Percentiles rank a stretch among this genome's conserved stretches.
Conservation (phyloP, 345 rosid species). For the Citrus hindsii region DNA sequence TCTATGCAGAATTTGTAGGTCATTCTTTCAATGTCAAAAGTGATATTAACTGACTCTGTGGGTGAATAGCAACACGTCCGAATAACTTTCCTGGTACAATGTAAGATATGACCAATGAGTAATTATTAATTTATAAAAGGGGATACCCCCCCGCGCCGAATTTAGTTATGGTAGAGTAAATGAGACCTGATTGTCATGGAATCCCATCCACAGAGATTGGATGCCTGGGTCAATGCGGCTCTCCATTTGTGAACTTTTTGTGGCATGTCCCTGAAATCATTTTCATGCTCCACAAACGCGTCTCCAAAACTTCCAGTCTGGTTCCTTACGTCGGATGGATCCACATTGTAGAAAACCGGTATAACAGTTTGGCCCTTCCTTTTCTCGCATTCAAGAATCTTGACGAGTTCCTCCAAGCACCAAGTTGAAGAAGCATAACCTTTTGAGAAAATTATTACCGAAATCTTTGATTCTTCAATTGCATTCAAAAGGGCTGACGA, state of each 20-base stretch:
- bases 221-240: background rate
- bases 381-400: background rate
- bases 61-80: too few species aligned
- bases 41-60: too few species aligned
- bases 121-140: too few species aligned
- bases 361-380: background rate
- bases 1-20: too few species aligned
- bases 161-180: background rate
- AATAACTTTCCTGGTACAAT: background rate
- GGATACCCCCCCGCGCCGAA: too few species aligned
- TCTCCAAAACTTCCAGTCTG: background rate
- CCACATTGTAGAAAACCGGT: slow-evolving; percentile 6
- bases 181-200: background rate
- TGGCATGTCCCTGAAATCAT: background rate
- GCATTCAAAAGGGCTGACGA: background rate
- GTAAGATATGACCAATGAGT: background rate
- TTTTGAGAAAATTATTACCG: background rate
- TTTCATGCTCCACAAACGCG: background rate
- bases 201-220: background rate
- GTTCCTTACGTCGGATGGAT: background rate
- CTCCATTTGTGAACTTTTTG: background rate
- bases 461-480: background rate
- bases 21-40: too few species aligned
- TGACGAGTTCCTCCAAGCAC: background rate
- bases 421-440: background rate